These are phyloP conservation scores for Tubosaeta sp. DNA, from an alignment of 768 basidiomycete genomes.

Conservation along the genomic window DNA sequence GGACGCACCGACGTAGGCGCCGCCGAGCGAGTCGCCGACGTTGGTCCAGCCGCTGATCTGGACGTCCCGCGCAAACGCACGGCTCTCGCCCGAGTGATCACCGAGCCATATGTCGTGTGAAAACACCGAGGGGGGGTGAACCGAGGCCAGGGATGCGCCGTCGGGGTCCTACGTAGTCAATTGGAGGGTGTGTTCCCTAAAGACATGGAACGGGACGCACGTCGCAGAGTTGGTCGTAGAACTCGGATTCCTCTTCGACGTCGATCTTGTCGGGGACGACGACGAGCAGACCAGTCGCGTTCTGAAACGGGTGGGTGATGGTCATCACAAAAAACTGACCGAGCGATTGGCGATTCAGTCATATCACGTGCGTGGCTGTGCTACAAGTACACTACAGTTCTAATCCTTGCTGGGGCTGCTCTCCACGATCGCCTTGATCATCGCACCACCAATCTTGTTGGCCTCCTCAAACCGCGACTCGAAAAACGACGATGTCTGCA, in stretches of 20 bases:
- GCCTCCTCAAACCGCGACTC: constrained; percentile 85
- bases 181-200: neutral
- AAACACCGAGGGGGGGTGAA: constrained; percentile 49
- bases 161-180: constrained; percentile 16
- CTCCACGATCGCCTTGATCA: constrained; percentile 85
- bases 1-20: constrained; percentile 59
- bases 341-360: neutral
- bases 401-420: constrained; percentile 26
- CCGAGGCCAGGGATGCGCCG: constrained; percentile 19
- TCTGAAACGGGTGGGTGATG: constrained; percentile 42
- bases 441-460: constrained; percentile 73
- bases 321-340: constrained; percentile 4
- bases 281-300: constrained; percentile 46
- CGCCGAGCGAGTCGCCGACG: constrained; percentile 62
- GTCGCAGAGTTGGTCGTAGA: constrained; percentile 62
- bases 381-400: neutral
- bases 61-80: constrained; percentile 61
- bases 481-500: constrained; percentile 78
- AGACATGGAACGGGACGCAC: constrained; percentile 22
- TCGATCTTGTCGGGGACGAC: constrained; percentile 57
- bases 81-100: constrained; percentile 52
- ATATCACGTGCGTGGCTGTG: constrained; percentile 2
- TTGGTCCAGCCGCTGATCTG: constrained; percentile 66
- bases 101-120: constrained; percentile 69
- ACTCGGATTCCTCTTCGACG: constrained; percentile 60